Evolutionary conservation across 495 filamentous ascomycete genomes (phyloP).

Genomic region (Aspergillus panamensis): DNA sequence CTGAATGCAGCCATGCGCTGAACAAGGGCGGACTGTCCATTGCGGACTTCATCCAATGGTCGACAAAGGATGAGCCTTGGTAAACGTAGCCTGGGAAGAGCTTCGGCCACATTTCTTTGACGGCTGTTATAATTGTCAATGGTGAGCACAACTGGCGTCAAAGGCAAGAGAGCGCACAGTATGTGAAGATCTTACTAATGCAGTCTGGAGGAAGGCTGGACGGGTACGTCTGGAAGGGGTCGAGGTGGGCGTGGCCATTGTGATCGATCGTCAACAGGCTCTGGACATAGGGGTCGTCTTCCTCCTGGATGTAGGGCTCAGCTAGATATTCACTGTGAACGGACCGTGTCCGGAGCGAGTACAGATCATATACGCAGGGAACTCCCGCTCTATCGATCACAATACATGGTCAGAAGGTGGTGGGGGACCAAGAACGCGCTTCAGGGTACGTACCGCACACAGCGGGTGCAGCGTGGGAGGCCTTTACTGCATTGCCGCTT

Average conservation of each 20-base stretch:
- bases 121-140: neutral
- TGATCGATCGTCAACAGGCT: slow-evolving; percentile 1
- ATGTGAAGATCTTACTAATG: neutral
- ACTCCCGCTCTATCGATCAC: neutral
- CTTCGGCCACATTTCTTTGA: slow-evolving; percentile 3
- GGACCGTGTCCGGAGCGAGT: neutral
- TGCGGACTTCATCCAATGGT: slow-evolving; percentile 2
- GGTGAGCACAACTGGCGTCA: neutral
- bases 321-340: neutral
- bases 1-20: slow-evolving; percentile 6
- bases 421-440: neutral
- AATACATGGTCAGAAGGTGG: neutral
- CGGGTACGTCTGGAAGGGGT: slow-evolving; percentile 4
- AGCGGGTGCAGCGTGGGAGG: neutral
- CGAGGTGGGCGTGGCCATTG: neutral
- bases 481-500: neutral
- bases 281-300: neutral
- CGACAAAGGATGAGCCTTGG: slow-evolving; percentile 1
- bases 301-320: too few species aligned
- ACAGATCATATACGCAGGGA: slow-evolving; percentile 4
- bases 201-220: neutral
- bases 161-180: neutral
- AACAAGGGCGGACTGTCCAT: slow-evolving; percentile 7
- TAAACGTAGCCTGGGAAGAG: slow-evolving; percentile 2
- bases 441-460: neutral